Percentiles rank a stretch among this genome's conserved stretches.
phyloP scores from a whole-genome alignment of 768 basidiomycete genomes.

The Trametes gibbosa region DNA sequence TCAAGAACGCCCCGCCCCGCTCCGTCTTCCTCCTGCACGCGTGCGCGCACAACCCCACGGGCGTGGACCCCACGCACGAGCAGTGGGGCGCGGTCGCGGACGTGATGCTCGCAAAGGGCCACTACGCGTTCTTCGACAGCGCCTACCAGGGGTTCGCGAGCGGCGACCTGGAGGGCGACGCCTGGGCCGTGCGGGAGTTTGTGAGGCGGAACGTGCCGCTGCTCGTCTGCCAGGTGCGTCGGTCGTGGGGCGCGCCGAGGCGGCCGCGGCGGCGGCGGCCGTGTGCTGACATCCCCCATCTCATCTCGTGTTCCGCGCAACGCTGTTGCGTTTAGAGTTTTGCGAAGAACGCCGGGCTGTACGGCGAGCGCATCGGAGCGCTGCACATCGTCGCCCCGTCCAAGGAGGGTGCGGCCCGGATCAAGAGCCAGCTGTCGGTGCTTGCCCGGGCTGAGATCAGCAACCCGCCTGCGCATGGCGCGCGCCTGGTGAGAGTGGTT shows the following conservation, averaged over 20 bases:
- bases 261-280: too few species aligned
- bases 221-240: conserved; percentile 82
- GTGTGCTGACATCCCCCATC: background rate
- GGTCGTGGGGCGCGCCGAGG: background rate
- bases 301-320: background rate
- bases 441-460: conserved; percentile 93
- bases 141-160: conserved; percentile 98
- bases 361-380: conserved; percentile 94
- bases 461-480: conserved; percentile 90
- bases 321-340: conserved; percentile 63
- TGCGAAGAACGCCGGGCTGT: conserved; percentile 95
- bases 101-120: conserved; percentile 65
- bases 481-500: conserved; percentile 77
- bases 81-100: conserved; percentile 83
- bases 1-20: conserved; percentile 64
- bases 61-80: conserved; percentile 86
- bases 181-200: conserved; percentile 89
- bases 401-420: conserved; percentile 63
- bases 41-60: conserved; percentile 97
- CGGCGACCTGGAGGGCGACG: conserved; percentile 88
- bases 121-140: conserved; percentile 92
- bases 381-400: conserved; percentile 73
- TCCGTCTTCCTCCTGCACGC: conserved; percentile 91
- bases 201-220: conserved; percentile 68
- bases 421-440: conserved; percentile 89